phyloP scores from a whole-genome alignment of 208 protist genomes.

The Acanthamoeba divionensis region DNA sequence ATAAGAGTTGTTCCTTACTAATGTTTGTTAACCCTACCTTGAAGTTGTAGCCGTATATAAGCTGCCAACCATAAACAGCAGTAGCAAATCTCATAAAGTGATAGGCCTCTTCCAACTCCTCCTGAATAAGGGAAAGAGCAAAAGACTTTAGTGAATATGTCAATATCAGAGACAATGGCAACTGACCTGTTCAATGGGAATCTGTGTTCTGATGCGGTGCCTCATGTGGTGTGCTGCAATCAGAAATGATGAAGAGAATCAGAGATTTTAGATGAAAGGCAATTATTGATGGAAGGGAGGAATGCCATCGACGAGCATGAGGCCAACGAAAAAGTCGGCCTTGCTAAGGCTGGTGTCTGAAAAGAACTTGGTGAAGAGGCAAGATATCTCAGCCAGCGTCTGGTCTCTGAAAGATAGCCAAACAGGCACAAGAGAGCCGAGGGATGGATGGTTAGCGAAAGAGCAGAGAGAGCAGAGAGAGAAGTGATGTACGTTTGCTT shows the following conservation, averaged over 20 bases:
- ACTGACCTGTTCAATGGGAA: not conserved
- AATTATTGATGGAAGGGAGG: not conserved
- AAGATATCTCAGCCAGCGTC: not conserved
- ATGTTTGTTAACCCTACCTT: not conserved
- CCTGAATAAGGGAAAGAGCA: no score
- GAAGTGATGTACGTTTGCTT: not conserved
- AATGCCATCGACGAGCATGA: conserved; percentile 34
- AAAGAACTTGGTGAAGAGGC: not conserved
- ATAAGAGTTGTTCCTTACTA: no score
- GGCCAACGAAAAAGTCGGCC: not conserved
- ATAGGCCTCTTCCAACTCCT: conserved; percentile 13
- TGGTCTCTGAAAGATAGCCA: not conserved
- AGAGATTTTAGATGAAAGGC: not conserved
- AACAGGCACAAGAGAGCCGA: not conserved
- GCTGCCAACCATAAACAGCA: conserved; percentile 26
- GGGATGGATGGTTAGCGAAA: not conserved
- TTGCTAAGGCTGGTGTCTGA: not conserved
- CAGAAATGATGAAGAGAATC: not conserved
- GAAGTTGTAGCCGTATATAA: conserved; percentile 45
- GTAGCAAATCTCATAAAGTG: conserved; percentile 43
- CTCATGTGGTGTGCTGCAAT: not conserved
- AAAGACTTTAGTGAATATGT: not conserved
- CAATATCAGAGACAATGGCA: not conserved
- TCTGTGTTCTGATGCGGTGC: not conserved
- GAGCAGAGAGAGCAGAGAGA: not conserved